Conservation (phyloP, 2,329 filamentous ascomycete genomes). For the Ophiostoma himal-ulmi region DNA sequence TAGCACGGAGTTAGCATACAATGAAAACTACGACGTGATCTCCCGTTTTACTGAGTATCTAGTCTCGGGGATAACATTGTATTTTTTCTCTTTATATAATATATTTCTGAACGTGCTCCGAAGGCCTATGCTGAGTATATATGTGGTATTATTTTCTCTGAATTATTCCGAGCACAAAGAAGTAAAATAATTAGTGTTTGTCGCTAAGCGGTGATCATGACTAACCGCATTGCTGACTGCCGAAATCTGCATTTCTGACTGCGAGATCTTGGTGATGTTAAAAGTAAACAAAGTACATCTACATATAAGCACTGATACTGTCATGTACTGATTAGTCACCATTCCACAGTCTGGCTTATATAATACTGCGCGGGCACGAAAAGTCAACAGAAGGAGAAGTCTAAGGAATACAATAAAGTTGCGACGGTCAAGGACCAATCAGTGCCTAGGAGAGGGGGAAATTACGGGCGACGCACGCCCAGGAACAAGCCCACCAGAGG, state of each 20-base stretch:
- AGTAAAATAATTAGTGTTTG: neutral
- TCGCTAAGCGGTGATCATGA: neutral
- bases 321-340: neutral
- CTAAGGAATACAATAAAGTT: no score
- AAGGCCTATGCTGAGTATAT: no score
- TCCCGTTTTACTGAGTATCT: neutral
- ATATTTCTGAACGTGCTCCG: no score
- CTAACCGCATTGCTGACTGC: neutral
- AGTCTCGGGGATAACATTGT: neutral
- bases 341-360: neutral
- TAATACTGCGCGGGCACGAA: neutral
- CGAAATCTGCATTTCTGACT: neutral
- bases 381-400: neutral
- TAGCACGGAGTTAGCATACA: neutral
- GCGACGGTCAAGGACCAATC: neutral
- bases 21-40: neutral
- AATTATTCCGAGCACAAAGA: no score
- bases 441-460: conserved; percentile 7
- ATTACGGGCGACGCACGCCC: conserved; percentile 8
- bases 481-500: neutral
- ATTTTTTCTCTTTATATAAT: neutral
- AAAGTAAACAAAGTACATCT: conserved; percentile 1
- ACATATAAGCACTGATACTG: neutral
- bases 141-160: no score
- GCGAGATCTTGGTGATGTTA: neutral